Percentiles rank a stretch among this genome's conserved stretches.
Evolutionary conservation across 495 filamentous ascomycete genomes (phyloP).

Genomic region (Astrocystis sublimbata): DNA sequence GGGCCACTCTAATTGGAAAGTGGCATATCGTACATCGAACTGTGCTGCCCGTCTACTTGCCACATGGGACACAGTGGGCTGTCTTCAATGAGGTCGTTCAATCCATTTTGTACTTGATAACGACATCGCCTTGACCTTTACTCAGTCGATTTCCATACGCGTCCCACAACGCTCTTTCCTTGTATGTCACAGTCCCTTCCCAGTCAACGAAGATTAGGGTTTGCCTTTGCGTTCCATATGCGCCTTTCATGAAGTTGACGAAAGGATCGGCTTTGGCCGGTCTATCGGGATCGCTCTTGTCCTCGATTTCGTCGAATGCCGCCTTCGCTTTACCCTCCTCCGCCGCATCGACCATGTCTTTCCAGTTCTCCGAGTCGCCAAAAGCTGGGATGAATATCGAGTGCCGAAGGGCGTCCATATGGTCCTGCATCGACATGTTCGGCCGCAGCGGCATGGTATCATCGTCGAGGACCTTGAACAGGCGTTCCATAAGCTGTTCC

Average conservation of each 20-base stretch:
- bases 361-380: slow-evolving; percentile 50
- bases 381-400: slow-evolving; percentile 85
- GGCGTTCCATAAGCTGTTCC: slow-evolving; percentile 64
- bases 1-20: too few relatives aligned
- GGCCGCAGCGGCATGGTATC: slow-evolving; percentile 70
- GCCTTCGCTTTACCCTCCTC: slow-evolving; percentile 47
- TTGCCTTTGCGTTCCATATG: slow-evolving; percentile 94
- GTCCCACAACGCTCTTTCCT: slow-evolving; percentile 83
- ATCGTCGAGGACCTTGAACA: slow-evolving; percentile 68
- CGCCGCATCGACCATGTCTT: slow-evolving; percentile 53
- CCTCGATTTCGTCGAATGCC: slow-evolving; percentile 31
- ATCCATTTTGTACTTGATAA: slow-evolving; percentile 64
- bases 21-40: background rate
- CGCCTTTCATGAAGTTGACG: slow-evolving; percentile 53
- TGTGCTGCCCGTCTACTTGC: too few relatives aligned
- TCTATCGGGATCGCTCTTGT: slow-evolving; percentile 29
- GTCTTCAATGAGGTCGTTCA: slow-evolving; percentile 37
- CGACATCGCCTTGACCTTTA: slow-evolving; percentile 60
- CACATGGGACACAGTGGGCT: background rate
- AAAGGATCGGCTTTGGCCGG: slow-evolving; percentile 22
- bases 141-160: slow-evolving; percentile 60
- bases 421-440: slow-evolving; percentile 64
- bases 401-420: slow-evolving; percentile 67
- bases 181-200: slow-evolving; percentile 74
- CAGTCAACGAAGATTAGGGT: slow-evolving; percentile 78